A percentile compares a stretch with the other conserved stretches of the same genome.
These are phyloP conservation scores for Uromyces viciae-fabae DNA, from an alignment of 1,284 basidiomycete genomes.

Conservation along the genomic window DNA sequence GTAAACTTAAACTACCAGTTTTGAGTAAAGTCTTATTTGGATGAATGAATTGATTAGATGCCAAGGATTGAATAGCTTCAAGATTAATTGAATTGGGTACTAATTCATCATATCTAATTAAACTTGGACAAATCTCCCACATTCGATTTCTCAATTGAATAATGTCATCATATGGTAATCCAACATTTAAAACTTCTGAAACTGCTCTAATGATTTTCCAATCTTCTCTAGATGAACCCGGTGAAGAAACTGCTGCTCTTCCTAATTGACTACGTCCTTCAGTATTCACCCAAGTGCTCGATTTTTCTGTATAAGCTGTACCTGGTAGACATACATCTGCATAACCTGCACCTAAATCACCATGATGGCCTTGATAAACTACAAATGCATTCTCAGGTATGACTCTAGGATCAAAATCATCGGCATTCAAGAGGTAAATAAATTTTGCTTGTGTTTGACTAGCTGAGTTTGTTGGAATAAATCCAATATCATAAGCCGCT, in stretches of 20 bases:
- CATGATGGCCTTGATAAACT: slow-evolving; percentile 98
- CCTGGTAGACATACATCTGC: slow-evolving; percentile 94
- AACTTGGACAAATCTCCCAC: slow-evolving; percentile 91
- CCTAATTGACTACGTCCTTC: slow-evolving; percentile 91
- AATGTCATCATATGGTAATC: slow-evolving; percentile 86
- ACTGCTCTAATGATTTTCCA: slow-evolving; percentile 98
- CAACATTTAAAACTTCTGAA: slow-evolving; percentile 75
- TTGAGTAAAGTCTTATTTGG: slow-evolving; percentile 57
- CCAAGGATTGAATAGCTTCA: slow-evolving; percentile 63
- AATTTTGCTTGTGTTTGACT: slow-evolving; percentile 81
- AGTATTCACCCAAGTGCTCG: slow-evolving; percentile 91
- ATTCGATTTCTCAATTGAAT: slow-evolving; percentile 83
- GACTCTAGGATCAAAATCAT: slow-evolving; percentile 83
- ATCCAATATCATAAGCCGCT: slow-evolving; percentile 94
- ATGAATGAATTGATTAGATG: slow-evolving; percentile 61
- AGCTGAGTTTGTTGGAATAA: slow-evolving; percentile 75
- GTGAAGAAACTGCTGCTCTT: slow-evolving; percentile 87
- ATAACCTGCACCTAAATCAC: slow-evolving; percentile 90
- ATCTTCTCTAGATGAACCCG: slow-evolving; percentile 90
- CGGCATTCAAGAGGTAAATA: slow-evolving; percentile 92
- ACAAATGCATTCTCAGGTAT: slow-evolving; percentile 94
- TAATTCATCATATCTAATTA: slow-evolving; percentile 81
- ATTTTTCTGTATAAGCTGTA: slow-evolving; percentile 94
- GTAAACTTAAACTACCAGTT: slow-evolving; percentile 68
- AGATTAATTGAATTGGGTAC: slow-evolving; percentile 73